A percentile compares a stretch with the other conserved stretches of the same genome.
These are phyloP conservation scores for Graphiopsis chlorocephala DNA, from an alignment of 2,329 filamentous ascomycete species.

Conservation along the genomic window DNA sequence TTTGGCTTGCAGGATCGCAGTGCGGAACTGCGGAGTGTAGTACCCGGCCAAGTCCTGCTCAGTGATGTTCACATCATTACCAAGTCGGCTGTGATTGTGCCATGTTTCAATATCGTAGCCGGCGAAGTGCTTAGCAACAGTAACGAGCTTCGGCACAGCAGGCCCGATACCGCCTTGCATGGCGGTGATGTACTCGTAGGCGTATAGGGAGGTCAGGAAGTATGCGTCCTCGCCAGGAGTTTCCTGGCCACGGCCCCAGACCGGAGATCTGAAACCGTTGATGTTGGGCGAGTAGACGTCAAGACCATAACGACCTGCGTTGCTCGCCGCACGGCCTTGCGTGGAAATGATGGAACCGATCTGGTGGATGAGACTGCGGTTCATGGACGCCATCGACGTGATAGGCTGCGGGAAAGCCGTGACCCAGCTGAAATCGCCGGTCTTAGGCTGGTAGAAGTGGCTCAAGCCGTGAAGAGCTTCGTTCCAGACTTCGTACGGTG, in stretches of 20 bases:
- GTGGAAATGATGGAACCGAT: slow-evolving; percentile 55
- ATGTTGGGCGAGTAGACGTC: slow-evolving; percentile 65
- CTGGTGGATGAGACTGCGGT: slow-evolving; percentile 56
- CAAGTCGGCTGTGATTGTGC: slow-evolving; percentile 34
- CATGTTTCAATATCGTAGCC: slow-evolving; percentile 31
- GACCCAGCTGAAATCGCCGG: slow-evolving; percentile 50
- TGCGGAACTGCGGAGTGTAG: slow-evolving; percentile 62
- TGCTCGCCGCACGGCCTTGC: slow-evolving; percentile 63
- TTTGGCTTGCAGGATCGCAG: slow-evolving; percentile 39
- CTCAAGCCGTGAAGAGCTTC: slow-evolving; percentile 54
- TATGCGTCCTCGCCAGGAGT: slow-evolving; percentile 40
- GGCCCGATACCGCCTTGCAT: slow-evolving; percentile 35
- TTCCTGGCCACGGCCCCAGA: slow-evolving; percentile 29
- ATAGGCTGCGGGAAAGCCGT: slow-evolving; percentile 65
- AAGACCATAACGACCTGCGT: slow-evolving; percentile 42
- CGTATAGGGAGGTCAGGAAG: slow-evolving; percentile 26
- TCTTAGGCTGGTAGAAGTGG: slow-evolving; percentile 23
- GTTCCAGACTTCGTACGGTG: slow-evolving; percentile 57
- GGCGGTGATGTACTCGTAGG: slow-evolving; percentile 32
- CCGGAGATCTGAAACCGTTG: slow-evolving; percentile 17
- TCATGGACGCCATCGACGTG: slow-evolving; percentile 58
- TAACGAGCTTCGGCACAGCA: slow-evolving; percentile 37
- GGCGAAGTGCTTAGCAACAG: slow-evolving; percentile 48
- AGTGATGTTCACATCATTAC: slow-evolving; percentile 55
- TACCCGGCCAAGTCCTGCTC: slow-evolving; percentile 61